Percentiles rank a stretch among this genome's conserved stretches.
Evolutionary conservation across 768 basidiomycete genomes (phyloP).

Genomic region (Collybia nuda): DNA sequence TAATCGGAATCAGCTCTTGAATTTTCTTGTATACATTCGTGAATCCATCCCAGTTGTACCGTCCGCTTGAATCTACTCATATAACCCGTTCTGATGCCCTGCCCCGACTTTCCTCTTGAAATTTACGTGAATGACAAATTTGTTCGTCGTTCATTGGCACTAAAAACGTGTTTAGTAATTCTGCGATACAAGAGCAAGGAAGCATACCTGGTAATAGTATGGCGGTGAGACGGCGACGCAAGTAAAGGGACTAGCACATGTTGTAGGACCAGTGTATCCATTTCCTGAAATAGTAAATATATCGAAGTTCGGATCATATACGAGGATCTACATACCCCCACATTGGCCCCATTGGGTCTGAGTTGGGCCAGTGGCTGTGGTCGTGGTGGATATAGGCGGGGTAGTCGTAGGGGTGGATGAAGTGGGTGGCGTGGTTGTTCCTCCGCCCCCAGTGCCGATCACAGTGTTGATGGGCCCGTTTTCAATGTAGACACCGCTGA

Average conservation of each 20-base stretch:
- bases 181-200: neutral
- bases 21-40: neutral
- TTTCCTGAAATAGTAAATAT: conserved; percentile 25
- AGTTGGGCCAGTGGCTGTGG: conserved; percentile 32
- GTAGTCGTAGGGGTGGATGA: conserved; percentile 12
- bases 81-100: neutral
- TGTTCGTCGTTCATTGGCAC: conserved; percentile 18
- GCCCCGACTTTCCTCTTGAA: neutral
- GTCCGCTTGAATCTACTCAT: neutral
- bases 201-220: conserved; percentile 52
- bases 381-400: conserved; percentile 26
- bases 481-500: conserved; percentile 63
- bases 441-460: conserved; percentile 31
- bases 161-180: conserved; percentile 1
- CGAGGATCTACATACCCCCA: conserved; percentile 33
- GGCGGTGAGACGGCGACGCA: conserved; percentile 50
- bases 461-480: conserved; percentile 52
- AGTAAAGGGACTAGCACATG: conserved; percentile 38
- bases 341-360: conserved; percentile 54
- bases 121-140: neutral
- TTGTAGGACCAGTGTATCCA: conserved; percentile 46
- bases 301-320: neutral
- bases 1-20: conserved; percentile 54
- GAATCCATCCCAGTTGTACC: too few species aligned
- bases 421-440: conserved; percentile 13